Base-by-base conservation (phyloP, 257 asterid genomes). In the Ligustrum vulgare region DNA sequence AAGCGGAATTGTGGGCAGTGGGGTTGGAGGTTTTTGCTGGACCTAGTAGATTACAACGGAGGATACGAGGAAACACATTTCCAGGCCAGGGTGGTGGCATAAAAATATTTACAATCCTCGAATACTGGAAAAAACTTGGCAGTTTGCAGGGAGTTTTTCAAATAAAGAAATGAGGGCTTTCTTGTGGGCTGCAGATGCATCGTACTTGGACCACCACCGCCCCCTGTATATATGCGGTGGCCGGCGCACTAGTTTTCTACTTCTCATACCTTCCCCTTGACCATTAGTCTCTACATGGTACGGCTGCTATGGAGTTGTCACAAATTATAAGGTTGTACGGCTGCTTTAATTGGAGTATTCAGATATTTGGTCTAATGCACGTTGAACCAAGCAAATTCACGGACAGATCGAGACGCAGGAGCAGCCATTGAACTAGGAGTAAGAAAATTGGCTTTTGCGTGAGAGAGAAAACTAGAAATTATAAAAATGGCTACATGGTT, bases 121-220 rank as follows among this genome's bases (percentile, higher is more conserved):
- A 1, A n/a, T n/a, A 51, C 4, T 15, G 60, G 23, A 2, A 51
- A 51, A 51, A 18, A 18, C 60, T 51, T 51, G 60, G 23, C 60
- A 51, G 60, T 12, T 51, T 18, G 62, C 25, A 18, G 23, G 4
- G 62, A 4, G 18, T n/a, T 34, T 64, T 62, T 70, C 64, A 18
- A 45, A 74, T 15, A 32, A 58, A 54, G 73, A 76, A 68, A 39
- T 1, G 8, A 0, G 4, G 64, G 0, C 36, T 39, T 16, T 36
- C 68, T 75, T 70, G 80, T 82, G 86, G 79, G 86, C 83, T 41
- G 23, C 41, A 58, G 82, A 37, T 73, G 73, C 82, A 79, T 80
- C 78, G 80, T 28, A 83, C 25, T 33, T 72, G 64, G 72, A 64
- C 70, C 25, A 13, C 54, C n/a, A 10, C 28, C 20, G 65, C 62